Evolutionary conservation across 2,329 filamentous ascomycete genomes (phyloP), one percentile per base, ranked within the genome.

Genomic region (Claviceps sp.): DNA sequence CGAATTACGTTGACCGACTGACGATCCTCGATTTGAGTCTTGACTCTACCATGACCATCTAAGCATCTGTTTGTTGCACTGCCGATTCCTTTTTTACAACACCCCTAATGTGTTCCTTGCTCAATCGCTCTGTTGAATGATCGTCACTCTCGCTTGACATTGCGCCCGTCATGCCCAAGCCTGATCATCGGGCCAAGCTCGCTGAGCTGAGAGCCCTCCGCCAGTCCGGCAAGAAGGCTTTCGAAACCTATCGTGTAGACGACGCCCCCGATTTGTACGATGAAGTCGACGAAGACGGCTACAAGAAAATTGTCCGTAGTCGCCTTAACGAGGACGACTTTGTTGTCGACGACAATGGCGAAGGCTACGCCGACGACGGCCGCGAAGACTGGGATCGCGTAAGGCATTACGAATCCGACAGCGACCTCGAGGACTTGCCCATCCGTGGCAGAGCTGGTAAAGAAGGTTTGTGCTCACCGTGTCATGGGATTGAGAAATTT

Each of bases 321-420:
- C 84, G 93, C 47, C 75, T 98, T 49, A 87, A 97, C 63, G 78
- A 95, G 62, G 93, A 98, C 61, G 93, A 98, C 70, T 98, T 98
- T 63, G 91, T 98, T 50, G 90, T 98, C 54, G 93, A 97, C 72
- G 93, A 98, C 71, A 95, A 96, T 72, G 91, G 91, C 63, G 89
- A 91, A 65, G 91, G 93, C 40, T 98, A 98, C 63, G 91, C 89
- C 58, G 91, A 97, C 65, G 93, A 97, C 64, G 93, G 93, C 55
- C 84, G 93, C 52, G 90, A 95, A 70, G 93, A 97, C 61, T 91
- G 91, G 90, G 83, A 91, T 68, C 80, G 85, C 60, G 77, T 84
- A 57, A 75, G 75, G 54, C 74, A 77, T 56, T 80, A 85, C 65
- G 78, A 84, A 56, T 86, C 83, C 38, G 89, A 93, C 55, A 90